Base-by-base conservation (phyloP, 73 alveolate genomes). In the Blepharisma stoltei region DNA sequence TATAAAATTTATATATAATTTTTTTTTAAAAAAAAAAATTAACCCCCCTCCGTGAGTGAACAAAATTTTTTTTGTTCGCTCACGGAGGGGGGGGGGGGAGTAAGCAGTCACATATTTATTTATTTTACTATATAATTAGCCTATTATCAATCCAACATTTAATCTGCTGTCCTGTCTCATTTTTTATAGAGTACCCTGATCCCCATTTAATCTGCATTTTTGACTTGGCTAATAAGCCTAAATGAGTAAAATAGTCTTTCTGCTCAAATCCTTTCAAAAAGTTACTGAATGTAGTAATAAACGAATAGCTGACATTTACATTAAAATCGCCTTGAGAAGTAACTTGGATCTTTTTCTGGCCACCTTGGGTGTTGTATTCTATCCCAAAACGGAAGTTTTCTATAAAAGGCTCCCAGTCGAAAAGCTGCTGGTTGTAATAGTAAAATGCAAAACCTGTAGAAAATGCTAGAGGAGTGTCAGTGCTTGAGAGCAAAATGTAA, bases 351-450 rank as follows among this genome's bases (percentile, higher is more conserved):
- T n/a, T 60, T 25, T 20, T 60, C 38, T n/a, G 73, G n/a, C 23
- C 23, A 18, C 45, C 73, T 60, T 60, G 37, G 18, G 46, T 14
- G 23, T n/a, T 14, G 5, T 18, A 60, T 60, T 60, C 23, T 60
- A 60, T 8, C 5, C 18, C 14, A 44, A 69, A 18, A n/a, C n/a
- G 32, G 11, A 43, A 69, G 1, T 38, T 38, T 46, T 69, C 79
- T n/a, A 69, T 37, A 18, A 69, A 69, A 69, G 79, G 79, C 38
- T 69, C 79, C 79, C 79, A 69, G 71, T 69, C 79, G n/a, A 44
- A 7, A 25, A 18, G 20, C 38, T 69, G 65, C 38, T 69, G 79
- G 43, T 69, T 69, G 79, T 18, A 69, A 25, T 69, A 69, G 41
- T 18, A 60, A 60, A 60, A 9, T 1, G 49, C 46, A 9, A 60